phyloP scores from a whole-genome alignment of 2,329 filamentous ascomycete species.

The Xenosphaeropsis pyriputrescens region DNA sequence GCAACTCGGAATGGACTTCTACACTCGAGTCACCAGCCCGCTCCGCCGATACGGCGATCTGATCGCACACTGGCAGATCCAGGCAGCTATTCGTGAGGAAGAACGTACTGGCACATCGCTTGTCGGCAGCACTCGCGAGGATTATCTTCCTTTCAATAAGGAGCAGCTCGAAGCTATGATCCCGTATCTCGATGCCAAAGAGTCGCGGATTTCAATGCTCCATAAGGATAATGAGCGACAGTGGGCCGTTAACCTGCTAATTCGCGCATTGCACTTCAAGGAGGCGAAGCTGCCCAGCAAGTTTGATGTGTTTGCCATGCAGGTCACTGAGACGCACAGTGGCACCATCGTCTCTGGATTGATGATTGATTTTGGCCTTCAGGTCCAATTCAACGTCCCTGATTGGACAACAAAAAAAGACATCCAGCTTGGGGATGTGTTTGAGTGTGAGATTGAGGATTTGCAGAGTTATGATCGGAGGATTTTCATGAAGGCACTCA shows the following conservation, averaged over 20 bases:
- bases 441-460: slow-evolving; percentile 38
- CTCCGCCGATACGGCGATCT: slow-evolving; percentile 51
- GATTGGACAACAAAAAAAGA: slow-evolving; percentile 14
- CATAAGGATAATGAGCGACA: slow-evolving; percentile 21
- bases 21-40: slow-evolving; percentile 49
- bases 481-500: slow-evolving; percentile 27
- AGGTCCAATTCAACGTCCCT: background rate
- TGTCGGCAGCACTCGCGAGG: slow-evolving; percentile 15
- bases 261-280: slow-evolving; percentile 40
- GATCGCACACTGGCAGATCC: slow-evolving; percentile 52
- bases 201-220: slow-evolving; percentile 9
- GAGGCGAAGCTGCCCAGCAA: slow-evolving; percentile 30
- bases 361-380: slow-evolving; percentile 3
- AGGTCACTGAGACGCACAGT: slow-evolving; percentile 1
- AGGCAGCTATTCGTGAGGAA: slow-evolving; percentile 37
- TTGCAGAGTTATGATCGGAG: slow-evolving; percentile 32
- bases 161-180: slow-evolving; percentile 12
- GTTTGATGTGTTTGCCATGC: slow-evolving; percentile 21
- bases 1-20: slow-evolving; percentile 41
- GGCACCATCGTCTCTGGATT: slow-evolving; percentile 1
- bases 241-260: slow-evolving; percentile 44
- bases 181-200: slow-evolving; percentile 12
- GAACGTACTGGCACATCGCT: slow-evolving; percentile 20
- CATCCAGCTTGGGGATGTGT: slow-evolving; percentile 32
- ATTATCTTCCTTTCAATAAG: slow-evolving; percentile 16